phyloP scores from a whole-genome alignment of 306 rosid genomes.

The Gastrolobium villosum region DNA sequence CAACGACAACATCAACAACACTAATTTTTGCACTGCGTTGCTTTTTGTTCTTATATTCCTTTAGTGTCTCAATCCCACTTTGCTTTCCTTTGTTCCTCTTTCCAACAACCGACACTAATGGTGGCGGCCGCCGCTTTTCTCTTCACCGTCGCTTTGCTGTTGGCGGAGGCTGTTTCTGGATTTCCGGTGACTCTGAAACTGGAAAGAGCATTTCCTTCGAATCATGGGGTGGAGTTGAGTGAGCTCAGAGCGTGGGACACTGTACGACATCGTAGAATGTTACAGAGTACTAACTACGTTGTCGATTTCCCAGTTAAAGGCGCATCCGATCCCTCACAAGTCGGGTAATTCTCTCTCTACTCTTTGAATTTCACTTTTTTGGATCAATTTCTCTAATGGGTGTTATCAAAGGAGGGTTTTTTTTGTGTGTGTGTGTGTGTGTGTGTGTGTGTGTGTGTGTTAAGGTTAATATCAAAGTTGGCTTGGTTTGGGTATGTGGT shows the following conservation, averaged over 20 bases:
- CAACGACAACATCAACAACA: too few species aligned
- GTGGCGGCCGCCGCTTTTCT: conserved; percentile 40
- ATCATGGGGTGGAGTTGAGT: conserved; percentile 74
- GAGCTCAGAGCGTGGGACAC: conserved; percentile 76
- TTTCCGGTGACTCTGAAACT: conserved; percentile 69
- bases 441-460: background rate
- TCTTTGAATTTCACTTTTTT: conserved; percentile 10
- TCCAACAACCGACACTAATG: conserved; percentile 48
- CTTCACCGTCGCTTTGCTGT: conserved; percentile 43
- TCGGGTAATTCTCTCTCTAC: conserved; percentile 66
- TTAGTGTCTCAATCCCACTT: too few species aligned
- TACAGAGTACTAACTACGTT: conserved; percentile 76
- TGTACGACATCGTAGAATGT: conserved; percentile 76
- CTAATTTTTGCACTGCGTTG: too few species aligned
- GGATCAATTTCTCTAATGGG: background rate
- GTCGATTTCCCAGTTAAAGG: conserved; percentile 78
- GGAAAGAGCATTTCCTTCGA: conserved; percentile 85
- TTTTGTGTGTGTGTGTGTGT: background rate
- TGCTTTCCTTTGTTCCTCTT: too few species aligned
- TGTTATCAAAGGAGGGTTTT: background rate
- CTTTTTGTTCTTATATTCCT: too few species aligned
- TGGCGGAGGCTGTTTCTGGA: conserved; percentile 47
- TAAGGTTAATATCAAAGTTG: conserved; percentile 6
- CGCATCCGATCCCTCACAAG: conserved; percentile 82
- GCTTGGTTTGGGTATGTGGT: conserved; percentile 25